Conservation (phyloP, 2,329 filamentous ascomycete genomes). For the Pseudogymnoascus sp. region DNA sequence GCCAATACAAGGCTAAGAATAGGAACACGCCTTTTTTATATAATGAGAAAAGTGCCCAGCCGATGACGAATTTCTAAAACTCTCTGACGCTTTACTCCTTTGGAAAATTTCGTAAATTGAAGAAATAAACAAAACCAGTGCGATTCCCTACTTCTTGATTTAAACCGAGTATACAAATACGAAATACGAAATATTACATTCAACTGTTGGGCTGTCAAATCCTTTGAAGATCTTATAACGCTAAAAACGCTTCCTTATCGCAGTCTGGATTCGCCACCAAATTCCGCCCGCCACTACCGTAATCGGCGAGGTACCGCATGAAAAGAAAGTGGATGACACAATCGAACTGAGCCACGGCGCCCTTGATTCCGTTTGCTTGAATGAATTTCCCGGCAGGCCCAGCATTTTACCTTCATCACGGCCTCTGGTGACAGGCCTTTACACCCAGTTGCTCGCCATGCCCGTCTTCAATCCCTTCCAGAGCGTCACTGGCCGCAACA, state of each 20-base stretch:
- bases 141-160: background rate
- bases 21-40: constrained; percentile 9
- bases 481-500: constrained; percentile 26
- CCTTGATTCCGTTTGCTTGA: background rate
- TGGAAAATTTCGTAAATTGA: background rate
- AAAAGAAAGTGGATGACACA: constrained; percentile 9
- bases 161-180: no score
- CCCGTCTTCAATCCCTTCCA: constrained; percentile 28
- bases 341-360: background rate
- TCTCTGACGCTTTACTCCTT: background rate
- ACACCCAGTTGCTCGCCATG: constrained; percentile 18
- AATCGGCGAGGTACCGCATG: constrained; percentile 3
- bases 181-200: background rate
- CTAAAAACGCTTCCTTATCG: background rate
- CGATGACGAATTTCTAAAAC: background rate
- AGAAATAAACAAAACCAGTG: background rate
- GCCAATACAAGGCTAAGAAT: constrained; percentile 6
- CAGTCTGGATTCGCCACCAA: background rate
- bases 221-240: background rate
- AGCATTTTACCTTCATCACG: background rate
- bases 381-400: background rate
- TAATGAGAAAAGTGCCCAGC: background rate
- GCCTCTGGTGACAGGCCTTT: background rate
- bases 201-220: background rate
- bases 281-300: constrained; percentile 1